A percentile compares a stretch with the other conserved stretches of the same genome.
phyloP scores from a whole-genome alignment of 1,284 basidiomycete species.

The Binderoboletus segoi region DNA sequence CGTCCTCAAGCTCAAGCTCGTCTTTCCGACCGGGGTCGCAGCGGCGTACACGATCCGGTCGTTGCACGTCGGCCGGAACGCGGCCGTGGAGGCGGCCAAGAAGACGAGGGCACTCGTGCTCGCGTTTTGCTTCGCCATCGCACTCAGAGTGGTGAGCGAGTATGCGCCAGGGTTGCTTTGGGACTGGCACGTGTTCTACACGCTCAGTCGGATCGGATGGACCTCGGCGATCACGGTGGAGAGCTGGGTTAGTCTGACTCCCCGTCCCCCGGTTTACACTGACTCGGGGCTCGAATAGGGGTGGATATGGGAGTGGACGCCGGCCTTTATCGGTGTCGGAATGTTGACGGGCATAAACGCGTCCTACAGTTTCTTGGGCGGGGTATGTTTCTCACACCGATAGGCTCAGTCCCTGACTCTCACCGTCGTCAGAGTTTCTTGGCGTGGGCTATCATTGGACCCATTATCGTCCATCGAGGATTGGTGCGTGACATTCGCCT shows the following conservation, averaged over 20 bases:
- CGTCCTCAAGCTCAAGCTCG: constrained; percentile 68
- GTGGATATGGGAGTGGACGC: constrained; percentile 39
- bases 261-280: no score
- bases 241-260: constrained; percentile 29
- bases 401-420: no score
- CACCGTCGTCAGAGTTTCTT: constrained; percentile 48
- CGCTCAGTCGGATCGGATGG: constrained; percentile 52
- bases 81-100: constrained; percentile 56
- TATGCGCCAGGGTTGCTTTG: constrained; percentile 55
- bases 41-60: constrained; percentile 73
- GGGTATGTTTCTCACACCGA: no score
- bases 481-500: not conserved
- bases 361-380: constrained; percentile 57
- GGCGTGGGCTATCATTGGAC: constrained; percentile 69
- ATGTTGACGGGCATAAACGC: constrained; percentile 70
- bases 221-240: constrained; percentile 60
- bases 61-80: constrained; percentile 55
- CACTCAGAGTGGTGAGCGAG: constrained; percentile 58
- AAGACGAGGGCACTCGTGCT: constrained; percentile 49
- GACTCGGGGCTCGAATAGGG: no score
- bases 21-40: constrained; percentile 70
- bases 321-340: constrained; percentile 70
- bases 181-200: constrained; percentile 5
- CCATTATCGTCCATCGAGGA: constrained; percentile 44
- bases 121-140: constrained; percentile 46